Base-by-base conservation (phyloP, 768 basidiomycete genomes). In the Plicaturopsis crispa region DNA sequence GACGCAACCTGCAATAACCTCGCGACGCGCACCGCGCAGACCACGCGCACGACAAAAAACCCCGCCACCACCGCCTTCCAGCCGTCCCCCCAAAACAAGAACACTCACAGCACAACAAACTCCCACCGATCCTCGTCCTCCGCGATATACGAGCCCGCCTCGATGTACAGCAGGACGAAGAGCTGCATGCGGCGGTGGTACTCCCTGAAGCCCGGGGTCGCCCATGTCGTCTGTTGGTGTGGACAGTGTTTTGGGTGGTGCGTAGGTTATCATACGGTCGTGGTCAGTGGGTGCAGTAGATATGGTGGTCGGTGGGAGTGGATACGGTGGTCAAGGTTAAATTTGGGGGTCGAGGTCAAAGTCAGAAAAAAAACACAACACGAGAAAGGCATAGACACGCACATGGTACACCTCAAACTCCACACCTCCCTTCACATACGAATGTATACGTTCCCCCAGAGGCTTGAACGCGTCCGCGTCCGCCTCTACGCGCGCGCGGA, bases 91-190 rank as follows among this genome's bases (percentile, higher is more conserved):
- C 10, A 34, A 11, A 32, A 50, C 11, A 23, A 36, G 12, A 13
- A 18, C 10, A 72, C 89, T 41, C 50, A 96, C 85, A 96, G 60
- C 1, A 90, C 67, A 30, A 80, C 74, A 57, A 98, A 97, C 56
- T 97, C 90, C 94, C 94, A 98, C 2, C 72, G 69, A 16, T 91
- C 84, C 54, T 98, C 94, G 4, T 88, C 87, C 47, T 97, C 94
- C 50, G 83, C 77, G 47, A 99, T 88, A 58, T 91, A 98, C 10
- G 87, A 90, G 3, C 93, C 96, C 8, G 76, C 96, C 55, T 99
- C 96, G 50, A 99, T 91, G 61, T 89, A 97, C 4, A 99, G 67
- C 39, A 94, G 56, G 46, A 97, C 89, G 57, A 96, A 97, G 35
- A 97, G 55, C 60, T 98, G 96, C 85, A 96, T 94, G 38, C 77